Base-by-base conservation (phyloP, 495 filamentous ascomycete genomes). In the Parathielavia hyrcaniae region DNA sequence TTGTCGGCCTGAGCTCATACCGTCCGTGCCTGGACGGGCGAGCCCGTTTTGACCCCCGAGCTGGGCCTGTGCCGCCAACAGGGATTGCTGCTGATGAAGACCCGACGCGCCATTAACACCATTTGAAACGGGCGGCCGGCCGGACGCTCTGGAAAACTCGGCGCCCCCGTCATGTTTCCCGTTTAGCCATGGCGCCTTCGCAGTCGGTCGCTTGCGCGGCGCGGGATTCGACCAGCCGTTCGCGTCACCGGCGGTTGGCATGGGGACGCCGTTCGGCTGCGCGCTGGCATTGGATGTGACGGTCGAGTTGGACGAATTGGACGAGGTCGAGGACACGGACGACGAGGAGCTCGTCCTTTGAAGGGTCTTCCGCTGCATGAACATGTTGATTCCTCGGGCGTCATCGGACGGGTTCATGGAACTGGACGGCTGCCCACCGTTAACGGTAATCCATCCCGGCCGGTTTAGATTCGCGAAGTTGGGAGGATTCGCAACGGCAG, bases 401-500 rank as follows among this genome's bases (percentile, higher is more conserved):
- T 96, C 91, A 75, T 96, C 90, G 59, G 86, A 71, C 61, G 86
- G 71, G 74, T 86, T 88, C 83, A 93, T 90, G 59, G 87, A 79
- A 77, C 84, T 86, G 60, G 90, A 78, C 61, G 81, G 80, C 80
- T 88, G 82, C 71, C 83, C 84, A 76, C 83, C 83, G 83, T 86
- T 85, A 85, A 80, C 83, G 83, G 86, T 85, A 85, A 80, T 75
- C 84, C 83, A 86, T 84, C 77, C 76, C 72, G 82, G 74, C 58
- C 83, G 78, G 57, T 76, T 81, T 62, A 77, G 73, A 58, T 77
- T 78, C 77, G 91, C 85, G 72, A 97, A 91, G 74, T 85, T 91
- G 73, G 89, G 89, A 61, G 88, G 90, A 76, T 84, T 89, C 68
- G 91, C 93, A 75, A 98, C 92, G 73, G 93, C 93, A 82, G 93